Base-by-base conservation (phyloP, 805 yeast genomes). In the Yarrowia sp. region DNA sequence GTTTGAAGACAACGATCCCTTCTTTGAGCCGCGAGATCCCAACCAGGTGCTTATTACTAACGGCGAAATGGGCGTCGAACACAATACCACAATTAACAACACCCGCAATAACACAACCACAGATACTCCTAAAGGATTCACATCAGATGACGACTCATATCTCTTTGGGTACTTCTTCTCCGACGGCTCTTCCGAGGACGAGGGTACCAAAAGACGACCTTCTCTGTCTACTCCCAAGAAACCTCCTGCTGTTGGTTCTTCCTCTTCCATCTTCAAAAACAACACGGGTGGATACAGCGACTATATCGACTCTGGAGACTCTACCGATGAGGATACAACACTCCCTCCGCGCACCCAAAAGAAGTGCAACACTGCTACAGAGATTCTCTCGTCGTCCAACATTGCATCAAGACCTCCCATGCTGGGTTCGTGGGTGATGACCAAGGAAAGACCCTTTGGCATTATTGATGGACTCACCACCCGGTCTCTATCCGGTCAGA, bases 391-490 rank as follows among this genome's bases (percentile, higher is more conserved):
- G 39, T 87, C 96, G 0, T 88, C 92, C 60, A 86, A 88, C 6
- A 88, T 90, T 28, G 65, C 92, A 63, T 85, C 91, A 67, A 79
- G 96, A 64, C 98, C 98, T 4, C 99, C 99, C 1, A 84, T 90
- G 32, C 79, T 93, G 66, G 98, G 98, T 0, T 88, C 96, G 2
- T 93, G 98, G 96, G 86, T 88, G 39, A 87, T 96, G 6, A 84
- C 87, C 61, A 84, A 84, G 61, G 77, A 76, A 65, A 87, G 90
- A 71, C 97, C 97, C 0, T 91, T 89, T 75, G 96, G 97, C 22
- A 91, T 93, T 66, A 93, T 93, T 72, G 98, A 93, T 74, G 99
- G 99, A 5, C 81, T 90, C 35, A 87, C 96, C 0, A 95, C 98
- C 0, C 82, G 97, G 65, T 88, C 96, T 1, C 78, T 93, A 84